Base-by-base conservation (phyloP, 192 early-diverging fungal genomes). In the Coemansia brasiliensis region DNA sequence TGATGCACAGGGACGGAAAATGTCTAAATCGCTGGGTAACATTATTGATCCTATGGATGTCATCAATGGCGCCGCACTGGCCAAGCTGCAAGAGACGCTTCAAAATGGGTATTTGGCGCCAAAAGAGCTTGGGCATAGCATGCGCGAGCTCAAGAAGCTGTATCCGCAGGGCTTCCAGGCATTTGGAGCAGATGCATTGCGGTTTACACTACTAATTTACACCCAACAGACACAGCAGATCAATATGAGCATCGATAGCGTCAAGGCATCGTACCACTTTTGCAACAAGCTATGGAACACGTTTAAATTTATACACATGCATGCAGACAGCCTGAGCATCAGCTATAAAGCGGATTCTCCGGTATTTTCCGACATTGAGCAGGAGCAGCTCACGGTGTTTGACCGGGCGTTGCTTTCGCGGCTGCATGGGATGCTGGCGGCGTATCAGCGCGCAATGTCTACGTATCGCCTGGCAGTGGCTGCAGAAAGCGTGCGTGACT, bases 221-320 rank as follows among this genome's bases (percentile, higher is more conserved):
- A 90, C 88, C 0, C 86, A 88, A 20, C 87, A 89, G 63, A 87
- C 93, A 8, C 82, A 91, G 40, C 93, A 96, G 79, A 96, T 98
- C 67, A 97, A 96, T 69, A 76, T 98, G 61, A 94, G 96, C 51
- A 74, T 98, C 21, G 81, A 84, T 15, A 90, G 88, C 56, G 88
- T 98, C 38, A 83, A 89, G 29, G 84, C 92, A 5, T 89, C 91
- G 48, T 83, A 84, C 42, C 89, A 95, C 67, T 96, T 96, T 66
- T 93, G 93, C 72, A 98, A 98, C 80, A 98, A 98, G 74, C 74
- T 97, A 7, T 96, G 93, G 95, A 97, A 98, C 55, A 82, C 94
- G 3, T 88, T 90, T 41, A 85, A 81, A 26, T 72, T 62, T 72
- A 48, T 67, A 25, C 67, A 72, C 39, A 63, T 66, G 65, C 65